Evolutionary conservation across 768 basidiomycete genomes (phyloP).

Genomic region (Lentinula aciculospora): DNA sequence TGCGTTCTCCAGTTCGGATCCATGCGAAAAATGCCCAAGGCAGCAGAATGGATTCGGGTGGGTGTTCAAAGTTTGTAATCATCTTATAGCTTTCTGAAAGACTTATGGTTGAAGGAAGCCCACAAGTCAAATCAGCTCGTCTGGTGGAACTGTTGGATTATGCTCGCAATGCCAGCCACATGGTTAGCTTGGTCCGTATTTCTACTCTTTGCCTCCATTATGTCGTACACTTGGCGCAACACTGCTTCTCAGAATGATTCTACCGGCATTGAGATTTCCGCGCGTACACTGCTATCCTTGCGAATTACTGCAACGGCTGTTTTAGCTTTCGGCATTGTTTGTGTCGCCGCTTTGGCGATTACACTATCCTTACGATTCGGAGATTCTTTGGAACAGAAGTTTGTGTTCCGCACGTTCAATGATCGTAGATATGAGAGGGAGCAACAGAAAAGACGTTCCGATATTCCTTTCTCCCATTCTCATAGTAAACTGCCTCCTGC

Average conservation of each 20-base stretch:
- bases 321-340: not conserved
- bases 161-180: not conserved
- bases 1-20: constrained; percentile 1
- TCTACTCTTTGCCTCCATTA: not conserved
- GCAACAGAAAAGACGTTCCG: not conserved
- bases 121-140: not conserved
- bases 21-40: constrained; percentile 5
- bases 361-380: not conserved
- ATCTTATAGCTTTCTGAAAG: not conserved
- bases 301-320: not conserved
- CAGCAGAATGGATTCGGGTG: not conserved
- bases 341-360: not conserved
- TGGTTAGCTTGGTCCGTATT: not conserved
- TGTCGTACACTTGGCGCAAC: not conserved
- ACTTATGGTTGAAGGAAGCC: not conserved
- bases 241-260: not conserved
- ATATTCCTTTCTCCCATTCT: not conserved
- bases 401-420: not conserved
- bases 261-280: not conserved
- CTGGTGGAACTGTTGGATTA: constrained; percentile 2
- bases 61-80: not conserved
- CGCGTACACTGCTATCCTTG: not conserved
- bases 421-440: not conserved
- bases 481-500: not conserved
- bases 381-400: not conserved